A percentile compares a stretch with the other conserved stretches of the same genome.
phyloP scores from a whole-genome alignment of 495 filamentous ascomycete species.

The Penicillium turbatum region DNA sequence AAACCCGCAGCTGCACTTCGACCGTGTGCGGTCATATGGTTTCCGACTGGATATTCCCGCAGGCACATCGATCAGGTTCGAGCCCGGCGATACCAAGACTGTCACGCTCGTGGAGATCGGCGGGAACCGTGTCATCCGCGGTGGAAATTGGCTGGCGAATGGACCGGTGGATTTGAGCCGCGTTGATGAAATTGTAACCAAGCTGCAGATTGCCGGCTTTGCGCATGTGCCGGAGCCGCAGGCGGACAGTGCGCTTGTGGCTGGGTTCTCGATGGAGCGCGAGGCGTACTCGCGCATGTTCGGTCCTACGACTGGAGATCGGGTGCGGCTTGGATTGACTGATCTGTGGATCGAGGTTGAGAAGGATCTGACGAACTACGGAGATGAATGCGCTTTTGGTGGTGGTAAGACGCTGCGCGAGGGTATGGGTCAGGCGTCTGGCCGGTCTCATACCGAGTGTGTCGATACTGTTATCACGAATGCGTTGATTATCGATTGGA shows the following conservation, averaged over 20 bases:
- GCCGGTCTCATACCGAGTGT: conserved; percentile 61
- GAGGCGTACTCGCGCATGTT: conserved; percentile 82
- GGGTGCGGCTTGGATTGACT: conserved; percentile 75
- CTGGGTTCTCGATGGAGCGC: conserved; percentile 67
- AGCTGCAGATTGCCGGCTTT: conserved; percentile 69
- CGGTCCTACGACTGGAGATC: conserved; percentile 85
- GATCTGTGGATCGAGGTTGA: conserved; percentile 92
- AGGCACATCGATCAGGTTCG: conserved; percentile 90
- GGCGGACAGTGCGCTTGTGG: conserved; percentile 50
- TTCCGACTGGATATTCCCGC: conserved; percentile 86
- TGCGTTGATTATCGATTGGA: conserved; percentile 86
- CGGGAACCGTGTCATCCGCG: conserved; percentile 74
- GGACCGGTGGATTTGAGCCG: conserved; percentile 63
- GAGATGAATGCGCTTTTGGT: conserved; percentile 94
- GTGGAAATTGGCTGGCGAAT: conserved; percentile 75
- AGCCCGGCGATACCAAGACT: conserved; percentile 89
- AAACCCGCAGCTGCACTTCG: conserved; percentile 87
- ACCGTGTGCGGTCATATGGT: conserved; percentile 79
- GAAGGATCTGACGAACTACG: conserved; percentile 77
- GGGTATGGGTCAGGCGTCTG: conserved; percentile 93
- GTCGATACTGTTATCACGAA: conserved; percentile 91
- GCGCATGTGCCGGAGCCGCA: conserved; percentile 65
- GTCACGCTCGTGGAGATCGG: conserved; percentile 91
- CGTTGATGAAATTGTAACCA: conserved; percentile 59
- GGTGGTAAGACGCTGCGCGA: conserved; percentile 93